Conservation (phyloP, 1,284 basidiomycete genomes). For the Cryptococcus amylolentus region DNA sequence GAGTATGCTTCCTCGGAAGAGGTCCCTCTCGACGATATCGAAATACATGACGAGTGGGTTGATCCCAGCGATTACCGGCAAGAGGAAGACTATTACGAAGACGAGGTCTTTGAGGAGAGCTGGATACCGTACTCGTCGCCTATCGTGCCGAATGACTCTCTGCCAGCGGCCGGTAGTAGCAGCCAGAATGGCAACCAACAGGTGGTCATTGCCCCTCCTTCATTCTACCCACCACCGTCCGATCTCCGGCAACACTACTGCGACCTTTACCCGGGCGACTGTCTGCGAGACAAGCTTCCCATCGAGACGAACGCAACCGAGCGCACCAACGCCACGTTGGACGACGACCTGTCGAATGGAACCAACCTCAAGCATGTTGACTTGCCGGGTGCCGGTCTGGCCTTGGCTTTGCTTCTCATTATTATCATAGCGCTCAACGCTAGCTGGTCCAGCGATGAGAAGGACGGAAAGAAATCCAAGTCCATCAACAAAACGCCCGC, state of each 20-base stretch:
- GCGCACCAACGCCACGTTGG: conserved; percentile 5
- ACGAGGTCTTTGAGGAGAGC: conserved; percentile 5
- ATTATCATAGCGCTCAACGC: conserved; percentile 20
- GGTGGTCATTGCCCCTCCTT: conserved; percentile 13
- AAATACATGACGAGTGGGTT: conserved; percentile 9
- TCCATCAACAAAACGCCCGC: not conserved
- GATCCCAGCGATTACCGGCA: not conserved
- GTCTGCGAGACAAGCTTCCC: not conserved
- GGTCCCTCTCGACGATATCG: conserved; percentile 8
- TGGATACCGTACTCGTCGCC: conserved; percentile 14
- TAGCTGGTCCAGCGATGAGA: conserved; percentile 9
- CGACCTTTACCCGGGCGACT: conserved; percentile 17
- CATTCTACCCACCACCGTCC: conserved; percentile 14
- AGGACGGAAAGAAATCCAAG: not conserved
- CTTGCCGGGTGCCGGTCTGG: conserved; percentile 15
- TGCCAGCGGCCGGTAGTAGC: not conserved
- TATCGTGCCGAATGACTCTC: not conserved
- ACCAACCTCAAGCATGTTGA: conserved; percentile 16
- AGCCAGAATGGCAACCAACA: conserved; percentile 14
- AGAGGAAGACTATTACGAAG: conserved; percentile 1
- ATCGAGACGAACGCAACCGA: conserved; percentile 7
- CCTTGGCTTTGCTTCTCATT: conserved; percentile 21
- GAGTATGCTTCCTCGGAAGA: not conserved
- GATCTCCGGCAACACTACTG: conserved; percentile 17
- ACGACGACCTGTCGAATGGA: conserved; percentile 3